Base-by-base conservation (phyloP, 805 yeast genomes). In the Starmerella potacharoeniae region DNA sequence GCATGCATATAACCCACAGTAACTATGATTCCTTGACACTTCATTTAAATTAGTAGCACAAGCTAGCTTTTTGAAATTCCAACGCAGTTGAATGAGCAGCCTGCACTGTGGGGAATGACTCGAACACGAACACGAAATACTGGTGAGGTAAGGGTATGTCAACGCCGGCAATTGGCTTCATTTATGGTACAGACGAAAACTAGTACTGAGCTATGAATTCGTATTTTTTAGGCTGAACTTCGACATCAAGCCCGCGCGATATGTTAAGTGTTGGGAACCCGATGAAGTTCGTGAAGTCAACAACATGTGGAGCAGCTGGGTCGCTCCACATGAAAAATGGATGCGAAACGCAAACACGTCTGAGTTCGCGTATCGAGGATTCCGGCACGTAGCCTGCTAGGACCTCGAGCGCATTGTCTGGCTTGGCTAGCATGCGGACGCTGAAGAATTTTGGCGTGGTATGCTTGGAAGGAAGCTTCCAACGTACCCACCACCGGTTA, bases 401-500 rank as follows among this genome's bases (percentile, higher is more conserved):
- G 10, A 17, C 35, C 13, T 39, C 28, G 30, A 51, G 31, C 16
- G 39, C 50, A 7, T 17, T 30, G 6, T 29, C 51, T 37, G 48
- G 48, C 10, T 50, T 49, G 2, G 35, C 31, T 17, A 59, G 46
- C 17, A 57, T 30, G 8, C 53, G 39, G 4, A 53, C 48, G 41
- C 43, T 50, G 42, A 58, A 52, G 22, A 39, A 49, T 8, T 35
- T 13, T 13, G 49, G 22, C 2, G 37, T 14, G 33, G 29, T 11
- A n/a, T 17, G 31, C 17, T 4, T n/a, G 14, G 7, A 8, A 30
- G 55, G 52, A 16, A 59, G 55, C 43, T 45, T 51, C 62, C 63
- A 63, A 1, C 66, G 53, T 30, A 63, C 22, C 56, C 55, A 60
- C 55, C 59, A 62, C 30, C 66, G 52, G 34, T 60, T 52, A 40